Base-by-base conservation (phyloP, 352 stramenopile genomes). In the Discostella stelligera region DNA sequence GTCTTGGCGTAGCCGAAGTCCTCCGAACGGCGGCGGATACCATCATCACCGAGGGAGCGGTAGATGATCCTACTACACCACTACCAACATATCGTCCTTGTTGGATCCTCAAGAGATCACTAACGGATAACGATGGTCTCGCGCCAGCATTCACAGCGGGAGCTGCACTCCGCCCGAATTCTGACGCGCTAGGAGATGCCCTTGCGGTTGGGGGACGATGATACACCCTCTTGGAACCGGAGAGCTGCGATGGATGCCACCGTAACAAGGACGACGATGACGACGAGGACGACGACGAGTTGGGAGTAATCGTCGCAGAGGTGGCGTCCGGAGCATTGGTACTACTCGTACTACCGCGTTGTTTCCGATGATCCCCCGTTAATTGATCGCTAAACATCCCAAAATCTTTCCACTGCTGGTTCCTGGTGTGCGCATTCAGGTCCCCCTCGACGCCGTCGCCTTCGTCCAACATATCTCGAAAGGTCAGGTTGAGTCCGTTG, bases 381-480 rank as follows among this genome's bases (percentile, higher is more conserved):
- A 52, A 60, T 25, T 53, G 16, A 10, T 30, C 39, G 60, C 30
- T 69, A 32, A 60, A 71, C 10, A 11, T 65, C 8, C 61, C 11
- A 66, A 78, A 78, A 9, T 66, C 70, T 21, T 78, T 78, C 70
- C 70, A 78, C 52, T 55, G 53, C n/a, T 78, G 60, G 25, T 78
- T 78, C 25, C 70, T 52, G 39, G 56, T 66, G 5, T 54, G 50
- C 8, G 56, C 27, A 21, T 78, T 78, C 52, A 71, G 49, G 54
- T 66, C 60, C 1, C 53, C 54, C 37, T 78, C 61, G 48, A 54
- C 61, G 4, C 67, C 67, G 32, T 76, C 67, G 6, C 67, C 67
- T 46, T 69, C 67, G 18, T 76, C 67, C 0, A 68, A 48, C 67
- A 66, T 71, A 50, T 71, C 54, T 2, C 30, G 61, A 41, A 66